Percentiles rank a stretch among this genome's conserved stretches.
phyloP scores from a whole-genome alignment of 495 filamentous ascomycete species.

The Penicillium lagena region DNA sequence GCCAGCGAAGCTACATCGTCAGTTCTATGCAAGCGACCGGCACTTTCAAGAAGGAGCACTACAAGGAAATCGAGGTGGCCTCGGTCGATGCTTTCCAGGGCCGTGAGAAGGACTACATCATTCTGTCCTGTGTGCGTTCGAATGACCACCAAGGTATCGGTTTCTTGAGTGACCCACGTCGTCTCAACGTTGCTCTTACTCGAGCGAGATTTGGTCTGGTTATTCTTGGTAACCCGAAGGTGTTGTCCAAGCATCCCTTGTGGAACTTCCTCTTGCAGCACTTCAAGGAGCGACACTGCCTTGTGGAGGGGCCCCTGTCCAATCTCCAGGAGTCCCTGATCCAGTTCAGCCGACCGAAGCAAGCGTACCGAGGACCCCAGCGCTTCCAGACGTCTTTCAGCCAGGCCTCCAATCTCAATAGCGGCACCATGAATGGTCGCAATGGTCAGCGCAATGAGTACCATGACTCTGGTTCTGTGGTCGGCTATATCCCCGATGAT shows the following conservation, averaged over 20 bases:
- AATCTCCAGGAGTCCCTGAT: constrained; percentile 92
- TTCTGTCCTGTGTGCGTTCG: constrained; percentile 94
- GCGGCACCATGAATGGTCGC: constrained; percentile 41
- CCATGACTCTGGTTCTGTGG: constrained; percentile 76
- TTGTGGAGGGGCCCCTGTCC: constrained; percentile 94
- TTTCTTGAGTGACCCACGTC: constrained; percentile 96
- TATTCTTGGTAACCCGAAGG: constrained; percentile 97
- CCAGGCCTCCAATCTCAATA: constrained; percentile 51
- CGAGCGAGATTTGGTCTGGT: constrained; percentile 94
- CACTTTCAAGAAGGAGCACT: constrained; percentile 95
- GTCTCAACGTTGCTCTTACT: constrained; percentile 97
- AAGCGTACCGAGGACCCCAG: constrained; percentile 84
- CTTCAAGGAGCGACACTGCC: constrained; percentile 94
- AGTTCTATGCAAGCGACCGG: constrained; percentile 98
- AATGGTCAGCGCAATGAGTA: constrained; percentile 62
- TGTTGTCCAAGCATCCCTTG: constrained; percentile 92
- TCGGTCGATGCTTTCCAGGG: constrained; percentile 99
- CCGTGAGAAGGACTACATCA: constrained; percentile 98
- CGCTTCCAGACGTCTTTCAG: constrained; percentile 81
- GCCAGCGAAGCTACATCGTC: constrained; percentile 96
- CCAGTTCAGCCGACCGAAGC: constrained; percentile 92
- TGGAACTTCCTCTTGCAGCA: constrained; percentile 96
- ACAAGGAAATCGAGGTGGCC: constrained; percentile 98
- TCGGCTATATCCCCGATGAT: constrained; percentile 94
- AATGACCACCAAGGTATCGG: constrained; percentile 99